phyloP scores from a whole-genome alignment of 2,329 filamentous ascomycete genomes.

The Zymoseptoria brevis region DNA sequence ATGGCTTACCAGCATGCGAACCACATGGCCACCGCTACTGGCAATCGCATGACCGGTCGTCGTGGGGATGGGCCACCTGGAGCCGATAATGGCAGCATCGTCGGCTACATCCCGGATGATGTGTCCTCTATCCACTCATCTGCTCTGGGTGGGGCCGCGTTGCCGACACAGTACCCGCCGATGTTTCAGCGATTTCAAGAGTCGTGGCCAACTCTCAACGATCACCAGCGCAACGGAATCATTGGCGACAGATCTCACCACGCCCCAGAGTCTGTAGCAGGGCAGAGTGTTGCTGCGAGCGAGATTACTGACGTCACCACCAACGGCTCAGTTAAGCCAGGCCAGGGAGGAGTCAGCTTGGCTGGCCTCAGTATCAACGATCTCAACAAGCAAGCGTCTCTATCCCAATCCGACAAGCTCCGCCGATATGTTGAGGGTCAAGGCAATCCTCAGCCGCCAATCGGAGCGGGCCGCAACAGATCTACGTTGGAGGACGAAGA shows the following conservation, averaged over 20 bases:
- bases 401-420: constrained; percentile 80
- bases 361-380: constrained; percentile 70
- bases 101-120: constrained; percentile 95
- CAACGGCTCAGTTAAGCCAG: constrained; percentile 44
- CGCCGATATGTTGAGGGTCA: constrained; percentile 80
- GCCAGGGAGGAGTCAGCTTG: constrained; percentile 79
- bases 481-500: constrained; percentile 63
- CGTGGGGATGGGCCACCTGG: constrained; percentile 44
- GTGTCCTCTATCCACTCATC: constrained; percentile 95
- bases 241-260: constrained; percentile 36
- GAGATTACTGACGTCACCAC: constrained; percentile 81
- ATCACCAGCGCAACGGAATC: constrained; percentile 55
- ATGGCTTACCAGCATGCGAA: constrained; percentile 64
- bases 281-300: constrained; percentile 85
- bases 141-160: constrained; percentile 65
- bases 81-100: constrained; percentile 75
- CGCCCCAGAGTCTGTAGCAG: constrained; percentile 60
- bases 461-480: constrained; percentile 50
- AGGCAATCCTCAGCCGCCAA: constrained; percentile 48
- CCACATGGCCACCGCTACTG: constrained; percentile 47
- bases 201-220: constrained; percentile 70
- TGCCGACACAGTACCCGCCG: constrained; percentile 71
- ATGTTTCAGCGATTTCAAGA: constrained; percentile 96
- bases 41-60: constrained; percentile 40
- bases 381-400: constrained; percentile 60